These are phyloP conservation scores for Gossypium schwendimanii DNA, from an alignment of 441 rosid genomes.

Conservation along the genomic window DNA sequence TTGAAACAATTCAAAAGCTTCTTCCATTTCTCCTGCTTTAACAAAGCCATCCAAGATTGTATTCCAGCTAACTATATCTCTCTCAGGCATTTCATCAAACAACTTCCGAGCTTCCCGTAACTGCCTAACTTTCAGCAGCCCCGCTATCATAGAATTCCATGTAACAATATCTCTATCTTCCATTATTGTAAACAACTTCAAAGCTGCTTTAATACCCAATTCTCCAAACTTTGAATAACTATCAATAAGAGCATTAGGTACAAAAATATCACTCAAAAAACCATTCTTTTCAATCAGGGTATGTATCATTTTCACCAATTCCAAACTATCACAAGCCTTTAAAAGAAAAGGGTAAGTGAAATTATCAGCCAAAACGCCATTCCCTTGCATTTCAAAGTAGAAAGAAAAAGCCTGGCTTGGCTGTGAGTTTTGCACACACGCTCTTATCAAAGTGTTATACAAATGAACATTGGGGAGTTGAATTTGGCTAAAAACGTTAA, in stretches of 20 bases:
- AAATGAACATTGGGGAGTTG: conserved; percentile 34
- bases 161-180: conserved; percentile 42
- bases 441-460: conserved; percentile 48
- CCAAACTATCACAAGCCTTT: conserved; percentile 48
- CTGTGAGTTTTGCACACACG: conserved; percentile 36
- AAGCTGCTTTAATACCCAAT: conserved; percentile 38
- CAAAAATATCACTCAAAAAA: conserved; percentile 45
- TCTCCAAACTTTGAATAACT: conserved; percentile 51
- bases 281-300: conserved; percentile 46
- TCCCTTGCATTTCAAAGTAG: conserved; percentile 42
- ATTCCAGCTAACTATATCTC: conserved; percentile 72
- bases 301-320: conserved; percentile 60
- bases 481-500: conserved; percentile 41
- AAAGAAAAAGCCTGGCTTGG: conserved; percentile 32
- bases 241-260: conserved; percentile 58
- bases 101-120: conserved; percentile 43
- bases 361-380: conserved; percentile 45
- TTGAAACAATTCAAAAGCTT: conserved; percentile 59
- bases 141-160: conserved; percentile 54
- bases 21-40: conserved; percentile 54
- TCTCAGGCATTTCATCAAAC: conserved; percentile 71
- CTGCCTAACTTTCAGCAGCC: conserved; percentile 40
- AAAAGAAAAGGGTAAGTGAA: conserved; percentile 55
- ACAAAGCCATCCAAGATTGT: conserved; percentile 66
- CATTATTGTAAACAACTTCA: conserved; percentile 39